Percentiles rank a stretch among this genome's conserved stretches.
Conservation (phyloP, 2,329 filamentous ascomycete genomes). For the Graphilbum sp. region DNA sequence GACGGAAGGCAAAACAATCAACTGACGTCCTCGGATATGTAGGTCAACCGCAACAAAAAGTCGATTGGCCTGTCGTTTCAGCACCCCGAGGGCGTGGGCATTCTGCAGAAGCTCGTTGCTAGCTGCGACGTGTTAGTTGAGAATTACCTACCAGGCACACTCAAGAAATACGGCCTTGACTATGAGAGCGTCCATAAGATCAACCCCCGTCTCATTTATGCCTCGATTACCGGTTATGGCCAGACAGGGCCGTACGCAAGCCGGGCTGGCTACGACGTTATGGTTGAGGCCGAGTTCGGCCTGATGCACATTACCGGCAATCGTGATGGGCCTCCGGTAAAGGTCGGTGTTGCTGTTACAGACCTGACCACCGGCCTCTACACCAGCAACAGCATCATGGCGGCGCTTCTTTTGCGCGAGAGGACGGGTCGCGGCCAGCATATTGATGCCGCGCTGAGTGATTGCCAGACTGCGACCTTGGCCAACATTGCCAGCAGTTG, state of each 20-base stretch:
- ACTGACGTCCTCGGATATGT: neutral
- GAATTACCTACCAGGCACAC: conserved; percentile 80
- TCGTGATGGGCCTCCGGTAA: conserved; percentile 79
- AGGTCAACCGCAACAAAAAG: conserved; percentile 97
- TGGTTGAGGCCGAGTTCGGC: conserved; percentile 97
- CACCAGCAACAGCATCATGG: conserved; percentile 90
- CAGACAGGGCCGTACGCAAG: conserved; percentile 83
- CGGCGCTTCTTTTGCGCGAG: conserved; percentile 61
- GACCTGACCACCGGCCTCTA: conserved; percentile 92
- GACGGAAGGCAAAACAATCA: neutral
- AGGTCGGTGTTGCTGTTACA: conserved; percentile 93
- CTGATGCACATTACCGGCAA: conserved; percentile 96
- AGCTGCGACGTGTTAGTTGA: conserved; percentile 89
- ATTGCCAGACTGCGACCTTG: conserved; percentile 87
- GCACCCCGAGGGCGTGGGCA: conserved; percentile 64
- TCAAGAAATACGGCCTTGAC: conserved; percentile 85
- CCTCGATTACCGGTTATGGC: conserved; percentile 92
- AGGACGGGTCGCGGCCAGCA: conserved; percentile 73
- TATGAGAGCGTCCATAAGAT: conserved; percentile 65
- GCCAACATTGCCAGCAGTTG: conserved; percentile 92
- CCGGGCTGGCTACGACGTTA: conserved; percentile 92
- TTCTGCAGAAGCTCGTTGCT: conserved; percentile 69
- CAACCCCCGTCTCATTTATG: conserved; percentile 81
- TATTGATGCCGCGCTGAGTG: conserved; percentile 78
- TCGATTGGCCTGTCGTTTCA: conserved; percentile 86